Percentiles rank a stretch among this genome's conserved stretches.
Evolutionary conservation across 345 rosid species (phyloP).

Genomic region (Xanthoceras sorbifolium): DNA sequence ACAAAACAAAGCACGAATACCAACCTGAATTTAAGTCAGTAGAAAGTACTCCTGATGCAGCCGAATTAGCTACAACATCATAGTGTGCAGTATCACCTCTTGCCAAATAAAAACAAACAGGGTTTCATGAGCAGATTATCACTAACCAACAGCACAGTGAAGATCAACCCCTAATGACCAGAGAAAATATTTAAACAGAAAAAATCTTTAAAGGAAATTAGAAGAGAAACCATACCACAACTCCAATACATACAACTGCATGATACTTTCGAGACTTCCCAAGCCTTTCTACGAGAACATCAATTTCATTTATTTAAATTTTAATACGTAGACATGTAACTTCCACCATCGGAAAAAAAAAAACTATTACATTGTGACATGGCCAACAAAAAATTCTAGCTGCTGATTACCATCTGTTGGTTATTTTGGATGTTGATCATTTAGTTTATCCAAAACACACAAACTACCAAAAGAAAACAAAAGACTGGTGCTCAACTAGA

Average conservation of each 20-base stretch:
- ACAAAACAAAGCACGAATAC: constrained; percentile 6
- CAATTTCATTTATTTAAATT: no score
- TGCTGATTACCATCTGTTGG: background rate
- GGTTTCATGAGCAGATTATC: background rate
- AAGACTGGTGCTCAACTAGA: background rate
- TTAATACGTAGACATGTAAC: no score
- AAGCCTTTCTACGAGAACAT: constrained; percentile 66
- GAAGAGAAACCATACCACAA: constrained; percentile 71
- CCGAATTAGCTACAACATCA: constrained; percentile 96
- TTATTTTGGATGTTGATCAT: background rate
- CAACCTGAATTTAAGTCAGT: constrained; percentile 91
- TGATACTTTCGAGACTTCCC: constrained; percentile 75
- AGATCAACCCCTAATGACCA: background rate
- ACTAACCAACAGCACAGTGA: background rate
- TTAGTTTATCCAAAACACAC: background rate
- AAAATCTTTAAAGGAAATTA: background rate
- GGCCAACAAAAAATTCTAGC: no score
- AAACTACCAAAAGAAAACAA: background rate
- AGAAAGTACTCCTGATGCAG: constrained; percentile 97
- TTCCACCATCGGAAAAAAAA: background rate
- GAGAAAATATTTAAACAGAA: constrained; percentile 3
- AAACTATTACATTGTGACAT: background rate
- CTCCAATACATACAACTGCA: constrained; percentile 88
- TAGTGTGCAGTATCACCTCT: constrained; percentile 96
- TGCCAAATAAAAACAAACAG: constrained; percentile 47